These are phyloP conservation scores for Komagataea norvegica DNA, from an alignment of 1,139 yeast genomes.

Conservation along the genomic window DNA sequence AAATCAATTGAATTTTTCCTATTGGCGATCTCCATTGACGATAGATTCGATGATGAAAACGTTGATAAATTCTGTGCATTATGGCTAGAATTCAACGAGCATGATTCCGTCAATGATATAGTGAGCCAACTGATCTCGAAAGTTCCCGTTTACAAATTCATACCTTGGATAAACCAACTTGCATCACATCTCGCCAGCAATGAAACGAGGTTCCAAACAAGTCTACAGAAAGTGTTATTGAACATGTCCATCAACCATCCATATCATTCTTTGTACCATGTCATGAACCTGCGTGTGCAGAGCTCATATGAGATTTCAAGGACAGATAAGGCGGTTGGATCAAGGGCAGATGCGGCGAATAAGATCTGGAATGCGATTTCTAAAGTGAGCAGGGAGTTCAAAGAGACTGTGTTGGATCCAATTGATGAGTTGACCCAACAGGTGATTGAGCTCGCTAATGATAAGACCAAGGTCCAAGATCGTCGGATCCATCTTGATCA, in stretches of 20 bases:
- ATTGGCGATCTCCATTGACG: slow-evolving; percentile 43
- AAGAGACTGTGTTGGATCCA: slow-evolving; percentile 32
- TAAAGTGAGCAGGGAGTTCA: slow-evolving; percentile 22
- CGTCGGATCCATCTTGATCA: slow-evolving; percentile 36
- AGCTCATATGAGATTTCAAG: slow-evolving; percentile 31
- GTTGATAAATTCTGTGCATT: slow-evolving; percentile 76
- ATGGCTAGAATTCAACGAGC: slow-evolving; percentile 67
- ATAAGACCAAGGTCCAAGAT: slow-evolving; percentile 34
- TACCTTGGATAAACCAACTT: slow-evolving; percentile 82
- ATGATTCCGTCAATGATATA: slow-evolving; percentile 36
- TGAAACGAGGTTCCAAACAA: slow-evolving; percentile 47
- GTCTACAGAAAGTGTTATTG: slow-evolving; percentile 46
- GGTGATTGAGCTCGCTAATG: slow-evolving; percentile 48
- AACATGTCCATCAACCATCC: slow-evolving; percentile 63
- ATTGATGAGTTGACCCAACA: slow-evolving; percentile 48
- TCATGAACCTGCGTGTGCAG: slow-evolving; percentile 53
- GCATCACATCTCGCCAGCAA: slow-evolving; percentile 63
- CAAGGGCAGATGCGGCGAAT: slow-evolving; percentile 50
- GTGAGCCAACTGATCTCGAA: slow-evolving; percentile 33
- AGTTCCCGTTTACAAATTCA: slow-evolving; percentile 57
- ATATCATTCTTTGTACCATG: slow-evolving; percentile 65
- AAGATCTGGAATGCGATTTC: slow-evolving; percentile 38
- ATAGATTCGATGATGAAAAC: slow-evolving; percentile 49
- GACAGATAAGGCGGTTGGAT: slow-evolving; percentile 34
- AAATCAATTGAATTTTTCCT: slow-evolving; percentile 62